These are phyloP conservation scores for Kuraishia cidri DNA, from an alignment of 805 yeast species.

Conservation along the genomic window DNA sequence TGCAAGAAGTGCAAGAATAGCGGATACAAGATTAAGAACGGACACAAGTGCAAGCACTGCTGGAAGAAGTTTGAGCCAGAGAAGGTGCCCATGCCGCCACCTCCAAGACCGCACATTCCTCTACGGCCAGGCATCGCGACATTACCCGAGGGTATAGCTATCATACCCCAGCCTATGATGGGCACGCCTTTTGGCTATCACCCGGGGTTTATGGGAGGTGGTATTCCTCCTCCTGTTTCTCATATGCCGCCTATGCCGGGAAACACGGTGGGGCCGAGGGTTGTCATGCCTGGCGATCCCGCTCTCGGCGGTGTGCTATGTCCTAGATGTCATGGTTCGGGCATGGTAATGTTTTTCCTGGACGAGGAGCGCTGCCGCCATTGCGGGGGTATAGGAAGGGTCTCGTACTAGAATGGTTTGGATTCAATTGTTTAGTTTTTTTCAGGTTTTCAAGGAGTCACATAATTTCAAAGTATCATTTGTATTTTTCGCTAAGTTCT, in stretches of 20 bases:
- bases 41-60: constrained; percentile 61
- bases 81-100: constrained; percentile 5
- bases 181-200: constrained; percentile 5
- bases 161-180: constrained; percentile 9
- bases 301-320: constrained; percentile 65
- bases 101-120: constrained; percentile 8
- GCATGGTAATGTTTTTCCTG: constrained; percentile 42
- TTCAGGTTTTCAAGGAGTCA: too few relatives aligned
- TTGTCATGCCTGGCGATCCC: constrained; percentile 74
- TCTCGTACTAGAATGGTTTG: too few relatives aligned
- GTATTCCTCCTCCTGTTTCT: constrained; percentile 9
- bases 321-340: constrained; percentile 64
- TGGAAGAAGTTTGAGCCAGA: constrained; percentile 50
- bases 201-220: constrained; percentile 7
- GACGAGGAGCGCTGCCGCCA: constrained; percentile 56
- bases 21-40: constrained; percentile 53
- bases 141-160: constrained; percentile 15
- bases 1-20: constrained; percentile 72
- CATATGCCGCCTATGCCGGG: constrained; percentile 1
- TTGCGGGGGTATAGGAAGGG: constrained; percentile 63
- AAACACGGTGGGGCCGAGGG: constrained; percentile 17
- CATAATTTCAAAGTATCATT: too few relatives aligned
- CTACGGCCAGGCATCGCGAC: too few relatives aligned
- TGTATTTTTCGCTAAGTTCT: too few relatives aligned
- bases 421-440: too few relatives aligned